Percentiles rank a stretch among this genome's conserved stretches.
phyloP scores from a whole-genome alignment of 202 grass and related monocot genomes.

The Saccharum hybrid region DNA sequence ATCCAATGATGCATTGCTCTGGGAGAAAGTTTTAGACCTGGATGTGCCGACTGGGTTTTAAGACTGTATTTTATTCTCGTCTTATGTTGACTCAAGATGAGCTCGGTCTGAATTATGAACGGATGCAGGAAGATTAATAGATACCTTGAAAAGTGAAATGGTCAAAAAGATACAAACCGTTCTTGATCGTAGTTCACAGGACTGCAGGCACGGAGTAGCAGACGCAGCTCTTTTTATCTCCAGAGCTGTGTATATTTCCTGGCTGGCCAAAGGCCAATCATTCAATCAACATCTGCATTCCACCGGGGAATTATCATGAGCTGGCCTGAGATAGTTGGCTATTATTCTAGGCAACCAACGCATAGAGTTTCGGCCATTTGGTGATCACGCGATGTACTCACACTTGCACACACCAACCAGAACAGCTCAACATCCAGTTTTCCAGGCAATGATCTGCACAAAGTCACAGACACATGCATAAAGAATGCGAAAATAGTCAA shows the following conservation, averaged over 20 bases:
- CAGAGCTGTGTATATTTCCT: background rate
- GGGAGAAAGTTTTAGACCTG: background rate
- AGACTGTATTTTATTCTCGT: background rate
- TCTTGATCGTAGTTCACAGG: background rate
- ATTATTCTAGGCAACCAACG: conserved; percentile 25
- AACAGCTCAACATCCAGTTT: background rate
- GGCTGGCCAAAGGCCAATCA: background rate
- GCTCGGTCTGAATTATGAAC: background rate
- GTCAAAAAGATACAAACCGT: background rate
- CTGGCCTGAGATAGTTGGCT: conserved; percentile 8
- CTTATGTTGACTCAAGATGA: conserved; percentile 1
- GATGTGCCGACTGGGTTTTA: background rate
- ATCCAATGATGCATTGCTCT: background rate
- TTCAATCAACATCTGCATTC: conserved; percentile 4
- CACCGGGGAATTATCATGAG: conserved; percentile 23
- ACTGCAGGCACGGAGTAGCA: background rate
- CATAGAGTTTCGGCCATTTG: background rate
- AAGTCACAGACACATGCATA: background rate
- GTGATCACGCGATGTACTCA: background rate
- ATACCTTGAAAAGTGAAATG: no score
- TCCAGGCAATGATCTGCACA: background rate
- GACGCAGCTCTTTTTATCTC: conserved; percentile 29
- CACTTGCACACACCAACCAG: background rate
- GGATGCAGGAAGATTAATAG: background rate
- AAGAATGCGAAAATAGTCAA: background rate